A percentile compares a stretch with the other conserved stretches of the same genome.
phyloP scores from a whole-genome alignment of 768 basidiomycete species.

The Amylocystis lapponica region DNA sequence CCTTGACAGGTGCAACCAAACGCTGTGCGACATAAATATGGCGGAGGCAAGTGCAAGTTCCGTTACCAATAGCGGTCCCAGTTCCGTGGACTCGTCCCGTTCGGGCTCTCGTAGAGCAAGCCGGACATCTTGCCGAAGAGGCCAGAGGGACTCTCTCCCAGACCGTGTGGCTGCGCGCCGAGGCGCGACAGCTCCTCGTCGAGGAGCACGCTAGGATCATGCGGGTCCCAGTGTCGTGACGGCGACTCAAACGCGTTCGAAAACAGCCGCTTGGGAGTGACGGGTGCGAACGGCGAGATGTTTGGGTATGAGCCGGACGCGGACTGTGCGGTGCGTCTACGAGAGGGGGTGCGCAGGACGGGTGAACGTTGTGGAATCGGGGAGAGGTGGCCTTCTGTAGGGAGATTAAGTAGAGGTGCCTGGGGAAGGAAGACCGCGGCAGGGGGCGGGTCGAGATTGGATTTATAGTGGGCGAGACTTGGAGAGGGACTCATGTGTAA shows the following conservation, averaged over 20 bases:
- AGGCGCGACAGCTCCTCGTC: slow-evolving; percentile 66
- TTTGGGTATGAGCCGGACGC: slow-evolving; percentile 6
- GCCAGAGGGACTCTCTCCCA: slow-evolving; percentile 59
- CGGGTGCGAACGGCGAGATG: slow-evolving; percentile 25
- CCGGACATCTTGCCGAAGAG: slow-evolving; percentile 45
- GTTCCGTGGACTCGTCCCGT: slow-evolving; percentile 48
- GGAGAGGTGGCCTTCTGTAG: not conserved
- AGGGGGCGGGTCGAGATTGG: slow-evolving; percentile 59
- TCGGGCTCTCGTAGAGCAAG: slow-evolving; percentile 75
- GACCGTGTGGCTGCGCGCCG: slow-evolving; percentile 19
- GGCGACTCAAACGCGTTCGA: slow-evolving; percentile 36
- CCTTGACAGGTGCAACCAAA: too few species aligned
- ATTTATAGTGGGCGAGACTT: slow-evolving; percentile 64
- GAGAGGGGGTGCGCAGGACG: slow-evolving; percentile 41
- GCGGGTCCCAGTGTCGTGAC: slow-evolving; percentile 71
- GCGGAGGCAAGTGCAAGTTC: too few species aligned
- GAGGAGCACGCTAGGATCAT: slow-evolving; percentile 60
- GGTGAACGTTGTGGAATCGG: too few species aligned
- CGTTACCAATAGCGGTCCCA: slow-evolving; percentile 30
- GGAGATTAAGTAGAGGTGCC: slow-evolving; percentile 33
- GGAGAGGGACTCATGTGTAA: slow-evolving; percentile 65
- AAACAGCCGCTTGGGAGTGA: slow-evolving; percentile 43
- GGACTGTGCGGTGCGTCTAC: slow-evolving; percentile 30
- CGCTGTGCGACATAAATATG: too few species aligned
- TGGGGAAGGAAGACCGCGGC: slow-evolving; percentile 24